Evolutionary conservation across 805 yeast species (phyloP).

Genomic region (Saturnispora halmiae): DNA sequence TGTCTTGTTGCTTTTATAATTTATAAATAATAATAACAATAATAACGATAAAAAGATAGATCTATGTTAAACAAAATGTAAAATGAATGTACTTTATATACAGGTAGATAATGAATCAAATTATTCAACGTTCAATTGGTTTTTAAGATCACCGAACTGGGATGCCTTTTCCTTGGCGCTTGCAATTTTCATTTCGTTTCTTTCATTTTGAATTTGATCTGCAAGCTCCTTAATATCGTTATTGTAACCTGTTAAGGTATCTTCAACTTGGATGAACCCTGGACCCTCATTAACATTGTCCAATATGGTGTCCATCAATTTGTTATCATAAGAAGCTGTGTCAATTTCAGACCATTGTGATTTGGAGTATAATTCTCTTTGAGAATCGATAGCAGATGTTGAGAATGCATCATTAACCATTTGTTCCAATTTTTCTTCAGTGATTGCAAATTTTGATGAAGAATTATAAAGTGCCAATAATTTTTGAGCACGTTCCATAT

Average conservation of each 20-base stretch:
- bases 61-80: too few species aligned
- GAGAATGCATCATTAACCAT: conserved; percentile 50
- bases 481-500: conserved; percentile 44
- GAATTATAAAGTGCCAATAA: conserved; percentile 67
- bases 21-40: too few species aligned
- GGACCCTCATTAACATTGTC: conserved; percentile 28
- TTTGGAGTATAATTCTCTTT: conserved; percentile 11
- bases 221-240: conserved; percentile 21
- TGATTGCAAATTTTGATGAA: conserved; percentile 58
- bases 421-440: conserved; percentile 53
- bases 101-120: neutral
- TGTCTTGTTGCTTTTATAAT: too few species aligned
- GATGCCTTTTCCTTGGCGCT: conserved; percentile 19
- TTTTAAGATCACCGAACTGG: conserved; percentile 6
- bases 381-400: conserved; percentile 7
- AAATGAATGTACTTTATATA: too few species aligned
- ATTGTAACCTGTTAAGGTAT: conserved; percentile 24
- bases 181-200: conserved; percentile 17
- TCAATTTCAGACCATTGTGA: conserved; percentile 15
- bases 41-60: too few species aligned
- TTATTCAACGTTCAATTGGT: neutral
- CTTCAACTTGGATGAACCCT: conserved; percentile 26
- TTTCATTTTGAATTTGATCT: conserved; percentile 18
- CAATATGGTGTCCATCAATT: conserved; percentile 23
- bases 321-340: conserved; percentile 20